A percentile compares a stretch with the other conserved stretches of the same genome.
These are phyloP conservation scores for Lyophyllum shimeji DNA, from an alignment of 768 basidiomycete species.

Conservation along the genomic window DNA sequence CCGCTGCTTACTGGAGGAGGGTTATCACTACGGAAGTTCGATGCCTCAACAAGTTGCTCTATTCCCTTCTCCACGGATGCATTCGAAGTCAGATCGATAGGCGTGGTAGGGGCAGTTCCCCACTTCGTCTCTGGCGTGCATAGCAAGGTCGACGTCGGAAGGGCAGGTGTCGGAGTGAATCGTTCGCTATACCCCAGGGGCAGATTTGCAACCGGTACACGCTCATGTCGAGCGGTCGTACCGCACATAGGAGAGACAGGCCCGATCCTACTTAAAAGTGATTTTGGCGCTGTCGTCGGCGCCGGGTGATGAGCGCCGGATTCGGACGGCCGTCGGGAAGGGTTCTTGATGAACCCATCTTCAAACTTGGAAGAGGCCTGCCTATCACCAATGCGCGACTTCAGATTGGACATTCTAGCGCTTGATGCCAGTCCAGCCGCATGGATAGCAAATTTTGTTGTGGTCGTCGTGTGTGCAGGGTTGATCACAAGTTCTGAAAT, in stretches of 20 bases:
- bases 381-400: conserved; percentile 1
- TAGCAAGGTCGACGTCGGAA: background rate
- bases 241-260: background rate
- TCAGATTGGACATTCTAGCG: background rate
- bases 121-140: background rate
- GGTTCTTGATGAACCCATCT: background rate
- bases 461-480: too few relatives aligned
- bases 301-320: background rate
- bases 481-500: too few relatives aligned
- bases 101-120: background rate
- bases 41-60: background rate
- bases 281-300: background rate
- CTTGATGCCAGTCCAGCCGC: background rate
- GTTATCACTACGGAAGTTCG: background rate
- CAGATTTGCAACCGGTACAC: background rate
- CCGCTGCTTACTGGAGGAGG: background rate
- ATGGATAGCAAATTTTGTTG: background rate
- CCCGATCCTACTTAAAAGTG: conserved; percentile 1
- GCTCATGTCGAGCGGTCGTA: too few relatives aligned
- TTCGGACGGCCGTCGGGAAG: background rate
- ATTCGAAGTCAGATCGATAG: background rate
- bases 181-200: background rate
- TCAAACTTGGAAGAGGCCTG: background rate
- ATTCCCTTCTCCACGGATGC: background rate
- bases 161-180: background rate